Percentiles rank a stretch among this genome's conserved stretches.
These are phyloP conservation scores for Wallacemonas rigidus DNA, from an alignment of 208 protist genomes.

Conservation along the genomic window DNA sequence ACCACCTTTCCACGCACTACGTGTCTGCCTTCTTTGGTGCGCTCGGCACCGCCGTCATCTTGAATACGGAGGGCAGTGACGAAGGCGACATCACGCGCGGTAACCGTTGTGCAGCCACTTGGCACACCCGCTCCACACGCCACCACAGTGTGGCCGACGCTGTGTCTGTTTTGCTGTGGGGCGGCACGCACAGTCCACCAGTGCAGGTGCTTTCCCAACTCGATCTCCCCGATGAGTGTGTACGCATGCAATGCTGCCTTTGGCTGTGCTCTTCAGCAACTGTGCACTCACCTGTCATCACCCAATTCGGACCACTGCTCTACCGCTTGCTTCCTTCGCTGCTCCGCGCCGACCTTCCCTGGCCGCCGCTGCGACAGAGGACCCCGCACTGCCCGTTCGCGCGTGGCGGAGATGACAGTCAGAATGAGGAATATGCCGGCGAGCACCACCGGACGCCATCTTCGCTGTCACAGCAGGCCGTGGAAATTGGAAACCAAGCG, in stretches of 20 bases:
- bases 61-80: neutral
- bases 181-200: slow-evolving; percentile 54
- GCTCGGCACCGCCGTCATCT: neutral
- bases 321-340: neutral
- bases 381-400: too few relatives aligned
- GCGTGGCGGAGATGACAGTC: too few relatives aligned
- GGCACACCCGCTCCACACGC: slow-evolving; percentile 4
- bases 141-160: neutral
- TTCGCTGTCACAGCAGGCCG: slow-evolving; percentile 18
- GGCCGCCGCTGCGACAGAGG: too few relatives aligned
- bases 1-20: slow-evolving; percentile 4
- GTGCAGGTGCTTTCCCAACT: slow-evolving; percentile 51
- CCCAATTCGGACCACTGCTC: neutral
- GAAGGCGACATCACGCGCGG: slow-evolving; percentile 2
- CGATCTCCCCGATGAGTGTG: slow-evolving; percentile 29
- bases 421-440: neutral
- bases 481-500: slow-evolving; percentile 28
- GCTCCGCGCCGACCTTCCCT: neutral
- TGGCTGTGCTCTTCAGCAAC: neutral
- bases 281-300: neutral
- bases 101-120: neutral
- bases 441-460: neutral
- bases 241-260: slow-evolving; percentile 22
- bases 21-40: neutral
- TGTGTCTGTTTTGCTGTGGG: slow-evolving; percentile 12